Percentiles rank a stretch among this genome's conserved stretches.
Conservation (phyloP, 805 yeast species). For the Ogataea methylovora region DNA sequence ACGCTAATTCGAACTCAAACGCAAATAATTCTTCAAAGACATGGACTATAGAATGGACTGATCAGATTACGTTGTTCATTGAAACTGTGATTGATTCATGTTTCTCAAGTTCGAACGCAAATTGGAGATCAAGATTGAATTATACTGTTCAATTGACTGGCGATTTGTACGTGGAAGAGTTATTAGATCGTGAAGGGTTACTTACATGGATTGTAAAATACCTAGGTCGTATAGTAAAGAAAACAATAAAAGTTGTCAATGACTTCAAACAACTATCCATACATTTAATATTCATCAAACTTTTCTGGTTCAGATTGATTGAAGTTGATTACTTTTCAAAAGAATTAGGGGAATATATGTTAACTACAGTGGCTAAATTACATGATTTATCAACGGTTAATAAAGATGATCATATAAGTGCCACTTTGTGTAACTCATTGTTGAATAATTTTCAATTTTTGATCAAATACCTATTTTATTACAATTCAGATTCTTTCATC, state of each 20-base stretch:
- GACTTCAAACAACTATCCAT: conserved; percentile 19
- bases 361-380: conserved; percentile 21
- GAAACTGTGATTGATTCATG: conserved; percentile 42
- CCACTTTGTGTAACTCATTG: conserved; percentile 10
- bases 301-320: conserved; percentile 67
- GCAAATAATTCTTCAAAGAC: conserved; percentile 33
- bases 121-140: conserved; percentile 44
- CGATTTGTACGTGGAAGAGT: conserved; percentile 58
- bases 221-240: conserved; percentile 25
- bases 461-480: conserved; percentile 35
- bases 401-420: too few species aligned
- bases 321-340: conserved; percentile 51
- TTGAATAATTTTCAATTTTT: conserved; percentile 22
- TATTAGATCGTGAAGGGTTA: conserved; percentile 57
- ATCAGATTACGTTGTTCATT: conserved; percentile 59
- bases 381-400: conserved; percentile 9
- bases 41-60: conserved; percentile 89
- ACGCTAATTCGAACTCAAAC: conserved; percentile 4
- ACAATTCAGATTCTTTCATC: conserved; percentile 52
- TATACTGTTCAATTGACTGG: conserved; percentile 56
- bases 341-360: conserved; percentile 53
- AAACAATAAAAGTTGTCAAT: conserved; percentile 3
- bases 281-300: conserved; percentile 44
- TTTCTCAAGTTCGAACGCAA: conserved; percentile 9
- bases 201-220: conserved; percentile 56